These are phyloP conservation scores for Colletotrichum orbiculare DNA, from an alignment of 2,329 filamentous ascomycete genomes.

Conservation along the genomic window DNA sequence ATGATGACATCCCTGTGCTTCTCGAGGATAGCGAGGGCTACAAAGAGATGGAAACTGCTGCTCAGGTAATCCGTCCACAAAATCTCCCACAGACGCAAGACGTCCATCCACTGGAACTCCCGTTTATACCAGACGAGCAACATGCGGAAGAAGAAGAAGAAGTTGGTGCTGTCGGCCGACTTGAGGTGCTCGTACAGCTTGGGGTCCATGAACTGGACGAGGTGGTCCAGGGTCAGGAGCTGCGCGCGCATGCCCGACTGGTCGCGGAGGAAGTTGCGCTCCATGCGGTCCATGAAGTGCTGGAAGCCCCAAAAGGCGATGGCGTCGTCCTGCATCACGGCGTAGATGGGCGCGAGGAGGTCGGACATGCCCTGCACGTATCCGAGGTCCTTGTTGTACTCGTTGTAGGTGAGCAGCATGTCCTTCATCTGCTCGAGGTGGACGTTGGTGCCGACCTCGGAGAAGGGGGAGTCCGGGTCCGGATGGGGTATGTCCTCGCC, in stretches of 20 bases:
- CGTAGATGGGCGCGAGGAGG: conserved; percentile 93
- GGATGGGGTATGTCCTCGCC: conserved; percentile 97
- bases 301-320: conserved; percentile 97
- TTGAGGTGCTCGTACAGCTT: conserved; percentile 92
- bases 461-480: conserved; percentile 94
- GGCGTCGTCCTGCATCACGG: conserved; percentile 96
- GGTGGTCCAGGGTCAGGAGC: conserved; percentile 89
- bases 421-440: conserved; percentile 99
- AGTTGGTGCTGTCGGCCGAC: conserved; percentile 94
- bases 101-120: conserved; percentile 90
- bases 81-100: conserved; percentile 89
- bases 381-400: conserved; percentile 94
- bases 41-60: conserved; percentile 92
- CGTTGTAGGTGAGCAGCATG: conserved; percentile 98
- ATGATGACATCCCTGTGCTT: conserved; percentile 98
- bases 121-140: conserved; percentile 98
- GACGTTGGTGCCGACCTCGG: conserved; percentile 92
- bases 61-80: conserved; percentile 94
- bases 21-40: conserved; percentile 93
- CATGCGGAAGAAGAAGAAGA: conserved; percentile 99
- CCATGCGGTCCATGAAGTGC: conserved; percentile 97
- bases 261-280: conserved; percentile 94
- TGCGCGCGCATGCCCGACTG: conserved; percentile 97
- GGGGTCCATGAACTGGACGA: conserved; percentile 97
- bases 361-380: conserved; percentile 99